Percentiles rank a stretch among this genome's conserved stretches.
phyloP scores from a whole-genome alignment of 371 early-diverging fungal genomes.

The Dentiscutata heterogama region DNA sequence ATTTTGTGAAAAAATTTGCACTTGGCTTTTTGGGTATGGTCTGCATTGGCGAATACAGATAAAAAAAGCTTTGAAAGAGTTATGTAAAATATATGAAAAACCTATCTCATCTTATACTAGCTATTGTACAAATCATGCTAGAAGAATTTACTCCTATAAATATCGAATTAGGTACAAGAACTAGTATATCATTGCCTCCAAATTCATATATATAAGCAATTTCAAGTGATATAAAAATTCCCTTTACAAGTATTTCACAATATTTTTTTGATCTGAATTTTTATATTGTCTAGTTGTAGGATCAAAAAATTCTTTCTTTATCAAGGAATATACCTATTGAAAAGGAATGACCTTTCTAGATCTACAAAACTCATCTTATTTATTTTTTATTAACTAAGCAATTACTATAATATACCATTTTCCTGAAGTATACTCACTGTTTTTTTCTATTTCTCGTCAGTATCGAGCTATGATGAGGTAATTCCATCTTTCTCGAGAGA shows the following conservation, averaged over 20 bases:
- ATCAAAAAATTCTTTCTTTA: background rate
- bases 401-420: constrained; percentile 35
- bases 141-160: too few relatives aligned
- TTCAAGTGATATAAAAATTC: too few relatives aligned
- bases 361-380: background rate
- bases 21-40: background rate
- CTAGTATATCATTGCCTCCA: background rate
- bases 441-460: constrained; percentile 38
- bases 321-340: background rate
- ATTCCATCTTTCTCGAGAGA: constrained; percentile 5
- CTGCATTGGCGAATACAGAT: too few relatives aligned
- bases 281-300: background rate
- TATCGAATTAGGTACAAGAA: background rate
- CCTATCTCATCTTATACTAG: too few relatives aligned
- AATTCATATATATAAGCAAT: background rate
- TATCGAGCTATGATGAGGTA: constrained; percentile 28
- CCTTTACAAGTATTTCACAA: background rate
- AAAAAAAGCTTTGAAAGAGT: too few relatives aligned
- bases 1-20: constrained; percentile 27
- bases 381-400: background rate
- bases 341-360: too few relatives aligned
- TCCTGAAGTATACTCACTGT: constrained; percentile 6
- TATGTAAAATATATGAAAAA: too few relatives aligned
- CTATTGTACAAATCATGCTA: too few relatives aligned
- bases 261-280: background rate